phyloP scores from a whole-genome alignment of 306 rosid genomes.

The Quercus mongolica region DNA sequence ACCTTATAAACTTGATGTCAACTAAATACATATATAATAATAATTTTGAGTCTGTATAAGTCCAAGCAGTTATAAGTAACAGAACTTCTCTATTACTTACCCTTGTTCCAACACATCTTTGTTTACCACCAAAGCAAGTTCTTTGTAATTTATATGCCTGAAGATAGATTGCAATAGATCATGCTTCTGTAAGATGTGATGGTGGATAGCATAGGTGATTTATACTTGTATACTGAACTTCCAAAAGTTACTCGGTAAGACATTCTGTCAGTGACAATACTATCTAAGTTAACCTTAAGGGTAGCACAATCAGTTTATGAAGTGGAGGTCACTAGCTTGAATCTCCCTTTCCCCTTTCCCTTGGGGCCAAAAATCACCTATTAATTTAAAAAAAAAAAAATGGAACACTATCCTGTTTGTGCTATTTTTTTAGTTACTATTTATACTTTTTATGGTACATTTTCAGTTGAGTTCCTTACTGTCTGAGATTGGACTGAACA shows the following conservation, averaged over 20 bases:
- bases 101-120: background rate
- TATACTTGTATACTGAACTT: background rate
- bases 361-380: no score
- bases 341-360: no score
- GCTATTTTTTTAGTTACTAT: background rate
- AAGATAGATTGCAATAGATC: background rate
- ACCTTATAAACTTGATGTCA: background rate
- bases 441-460: conserved; percentile 10
- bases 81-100: background rate
- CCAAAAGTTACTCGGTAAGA: background rate
- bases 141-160: background rate
- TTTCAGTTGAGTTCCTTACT: conserved; percentile 84
- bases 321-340: no score
- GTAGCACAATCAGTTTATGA: no score
- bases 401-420: no score
- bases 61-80: background rate
- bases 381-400: no score
- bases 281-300: background rate
- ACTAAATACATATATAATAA: background rate
- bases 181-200: background rate
- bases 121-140: background rate
- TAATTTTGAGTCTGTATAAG: background rate
- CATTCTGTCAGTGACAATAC: background rate
- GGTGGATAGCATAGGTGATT: background rate
- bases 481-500: conserved; percentile 91